A percentile compares a stretch with the other conserved stretches of the same genome.
These are phyloP conservation scores for Coelastrella sp. DNA, from an alignment of 139 green algal genomes.

Conservation along the genomic window DNA sequence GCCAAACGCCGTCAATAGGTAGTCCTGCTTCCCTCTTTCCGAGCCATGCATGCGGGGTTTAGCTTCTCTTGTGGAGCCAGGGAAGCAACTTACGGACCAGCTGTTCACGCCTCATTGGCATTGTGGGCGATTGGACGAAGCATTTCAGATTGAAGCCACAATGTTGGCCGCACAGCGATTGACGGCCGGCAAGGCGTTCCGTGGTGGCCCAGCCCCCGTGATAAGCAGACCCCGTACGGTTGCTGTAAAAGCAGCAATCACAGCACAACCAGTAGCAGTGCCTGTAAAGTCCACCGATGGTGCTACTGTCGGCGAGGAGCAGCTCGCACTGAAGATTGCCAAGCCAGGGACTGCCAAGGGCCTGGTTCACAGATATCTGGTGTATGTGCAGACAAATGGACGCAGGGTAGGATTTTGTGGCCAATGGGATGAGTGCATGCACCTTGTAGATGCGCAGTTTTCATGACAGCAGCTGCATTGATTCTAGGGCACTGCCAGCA, in stretches of 20 bases:
- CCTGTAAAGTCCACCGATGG: slow-evolving; percentile 79
- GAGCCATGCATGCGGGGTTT: no score
- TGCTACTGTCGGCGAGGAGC: slow-evolving; percentile 61
- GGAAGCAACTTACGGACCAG: background rate
- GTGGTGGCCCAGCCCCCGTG: slow-evolving; percentile 20
- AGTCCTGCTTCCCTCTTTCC: no score
- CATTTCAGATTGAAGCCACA: background rate
- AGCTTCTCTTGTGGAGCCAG: background rate
- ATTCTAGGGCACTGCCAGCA: slow-evolving; percentile 91
- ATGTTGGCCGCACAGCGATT: slow-evolving; percentile 33
- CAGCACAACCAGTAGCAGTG: slow-evolving; percentile 66
- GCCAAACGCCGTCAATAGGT: no score
- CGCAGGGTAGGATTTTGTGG: slow-evolving; percentile 67
- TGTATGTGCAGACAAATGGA: slow-evolving; percentile 85
- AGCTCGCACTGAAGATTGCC: slow-evolving; percentile 83
- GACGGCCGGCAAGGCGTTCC: slow-evolving; percentile 20
- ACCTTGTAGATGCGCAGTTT: background rate
- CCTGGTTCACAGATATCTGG: slow-evolving; percentile 94
- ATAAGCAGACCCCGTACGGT: slow-evolving; percentile 39
- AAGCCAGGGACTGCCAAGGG: slow-evolving; percentile 79
- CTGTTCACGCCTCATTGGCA: background rate
- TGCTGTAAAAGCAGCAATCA: slow-evolving; percentile 58
- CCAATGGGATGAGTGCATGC: background rate
- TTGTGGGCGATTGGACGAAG: background rate
- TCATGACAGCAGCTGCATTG: background rate